Conservation (phyloP, 2,329 filamentous ascomycete species). For the Fusarium brevicatenulatum region DNA sequence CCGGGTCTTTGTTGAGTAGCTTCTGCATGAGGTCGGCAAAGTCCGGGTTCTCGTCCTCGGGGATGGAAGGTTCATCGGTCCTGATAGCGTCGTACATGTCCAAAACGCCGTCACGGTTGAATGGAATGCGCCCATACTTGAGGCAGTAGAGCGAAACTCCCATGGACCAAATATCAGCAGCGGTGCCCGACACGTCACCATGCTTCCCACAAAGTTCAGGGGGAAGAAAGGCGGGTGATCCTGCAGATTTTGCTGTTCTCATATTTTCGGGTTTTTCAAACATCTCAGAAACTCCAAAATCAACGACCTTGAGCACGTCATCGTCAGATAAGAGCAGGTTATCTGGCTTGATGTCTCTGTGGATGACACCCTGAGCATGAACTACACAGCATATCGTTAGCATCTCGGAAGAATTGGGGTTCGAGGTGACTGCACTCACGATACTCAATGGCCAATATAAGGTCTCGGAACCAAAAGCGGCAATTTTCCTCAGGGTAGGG, state of each 20-base stretch:
- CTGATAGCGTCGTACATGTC: constrained; percentile 93
- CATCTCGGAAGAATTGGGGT: too few species aligned
- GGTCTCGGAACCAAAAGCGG: constrained; percentile 91
- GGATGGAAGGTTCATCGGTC: constrained; percentile 71
- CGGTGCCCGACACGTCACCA: constrained; percentile 86
- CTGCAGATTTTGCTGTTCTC: constrained; percentile 91
- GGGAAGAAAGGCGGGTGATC: constrained; percentile 92
- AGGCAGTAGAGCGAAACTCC: constrained; percentile 94
- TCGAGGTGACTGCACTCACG: constrained; percentile 59
- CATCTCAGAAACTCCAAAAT: constrained; percentile 99
- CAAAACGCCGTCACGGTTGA: constrained; percentile 79
- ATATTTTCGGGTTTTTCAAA: constrained; percentile 88
- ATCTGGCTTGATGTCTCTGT: constrained; percentile 97
- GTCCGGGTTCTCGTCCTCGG: constrained; percentile 69
- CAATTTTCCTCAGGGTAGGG: constrained; percentile 87
- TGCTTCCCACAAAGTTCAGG: constrained; percentile 92
- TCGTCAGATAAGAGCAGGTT: constrained; percentile 91
- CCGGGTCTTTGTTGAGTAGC: constrained; percentile 86
- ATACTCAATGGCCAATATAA: constrained; percentile 96
- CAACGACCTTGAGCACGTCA: constrained; percentile 94
- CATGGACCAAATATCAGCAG: constrained; percentile 99
- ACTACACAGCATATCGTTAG: constrained; percentile 59
- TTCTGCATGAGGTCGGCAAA: constrained; percentile 79
- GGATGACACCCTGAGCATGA: constrained; percentile 92
- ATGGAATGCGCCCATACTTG: constrained; percentile 87